phyloP scores from a whole-genome alignment of 1,284 basidiomycete genomes.

The Uromyces viciae-fabae region DNA sequence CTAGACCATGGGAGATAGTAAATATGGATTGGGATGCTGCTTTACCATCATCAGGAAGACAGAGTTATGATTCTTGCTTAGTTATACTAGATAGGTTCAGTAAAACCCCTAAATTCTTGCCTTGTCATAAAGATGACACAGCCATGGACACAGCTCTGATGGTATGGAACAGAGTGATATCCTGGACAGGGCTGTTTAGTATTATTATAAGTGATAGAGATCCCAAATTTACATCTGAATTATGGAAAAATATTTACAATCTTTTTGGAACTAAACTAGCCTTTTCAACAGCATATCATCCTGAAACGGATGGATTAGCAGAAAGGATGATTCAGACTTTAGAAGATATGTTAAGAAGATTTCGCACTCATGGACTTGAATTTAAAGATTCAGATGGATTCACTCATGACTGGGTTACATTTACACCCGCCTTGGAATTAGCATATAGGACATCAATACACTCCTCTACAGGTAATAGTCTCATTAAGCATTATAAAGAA shows the following conservation, averaged over 20 bases:
- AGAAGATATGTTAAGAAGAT: background rate
- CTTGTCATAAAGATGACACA: background rate
- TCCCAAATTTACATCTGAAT: background rate
- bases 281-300: background rate
- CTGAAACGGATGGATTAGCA: background rate
- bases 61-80: background rate
- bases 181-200: background rate
- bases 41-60: background rate
- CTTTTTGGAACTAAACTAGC: background rate
- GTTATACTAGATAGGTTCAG: background rate
- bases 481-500: no score
- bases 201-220: slow-evolving; percentile 12
- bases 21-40: no score
- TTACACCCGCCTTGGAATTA: no score
- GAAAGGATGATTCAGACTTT: background rate
- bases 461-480: no score
- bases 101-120: background rate
- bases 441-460: no score
- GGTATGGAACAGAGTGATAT: background rate
- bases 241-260: background rate
- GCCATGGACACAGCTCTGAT: background rate
- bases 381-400: no score
- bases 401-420: no score
- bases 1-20: no score
- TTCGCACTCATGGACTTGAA: background rate